Percentiles rank a stretch among this genome's conserved stretches.
These are phyloP conservation scores for Ilyonectria robusta DNA, from an alignment of 2,329 filamentous ascomycete species.

Conservation along the genomic window DNA sequence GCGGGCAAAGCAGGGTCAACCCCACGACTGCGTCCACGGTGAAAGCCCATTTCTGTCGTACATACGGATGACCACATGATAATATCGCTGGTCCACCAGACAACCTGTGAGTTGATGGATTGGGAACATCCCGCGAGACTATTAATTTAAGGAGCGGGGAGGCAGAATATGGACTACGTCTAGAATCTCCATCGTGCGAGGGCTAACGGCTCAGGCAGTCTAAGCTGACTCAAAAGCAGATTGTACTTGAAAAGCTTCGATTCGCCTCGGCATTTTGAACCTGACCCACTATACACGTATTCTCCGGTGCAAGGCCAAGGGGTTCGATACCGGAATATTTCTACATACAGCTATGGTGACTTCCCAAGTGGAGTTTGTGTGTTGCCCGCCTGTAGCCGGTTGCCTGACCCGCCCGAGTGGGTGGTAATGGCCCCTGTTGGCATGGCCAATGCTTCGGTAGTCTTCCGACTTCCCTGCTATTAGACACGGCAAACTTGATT, in stretches of 20 bases:
- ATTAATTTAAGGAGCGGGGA: background rate
- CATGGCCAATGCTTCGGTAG: background rate
- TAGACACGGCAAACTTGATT: background rate
- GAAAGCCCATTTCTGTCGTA: background rate
- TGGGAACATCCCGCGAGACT: too few species aligned
- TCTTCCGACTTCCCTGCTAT: background rate
- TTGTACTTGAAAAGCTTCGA: too few species aligned
- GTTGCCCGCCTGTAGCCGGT: background rate
- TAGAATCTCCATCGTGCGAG: too few species aligned
- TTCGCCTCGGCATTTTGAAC: too few species aligned
- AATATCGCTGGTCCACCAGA: background rate
- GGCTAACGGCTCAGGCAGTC: too few species aligned
- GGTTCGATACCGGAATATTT: background rate
- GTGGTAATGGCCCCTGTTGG: background rate
- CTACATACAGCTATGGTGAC: background rate
- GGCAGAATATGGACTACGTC: too few species aligned
- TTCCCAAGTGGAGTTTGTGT: background rate
- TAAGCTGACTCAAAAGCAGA: too few species aligned
- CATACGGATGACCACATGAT: background rate
- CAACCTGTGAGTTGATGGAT: background rate
- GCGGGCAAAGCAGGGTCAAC: background rate
- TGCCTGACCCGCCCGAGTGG: background rate
- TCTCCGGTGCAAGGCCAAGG: background rate
- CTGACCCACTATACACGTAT: too few species aligned
- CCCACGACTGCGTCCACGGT: background rate